Evolutionary conservation across 345 rosid species (phyloP).

Genomic region (Populus pruinosa): DNA sequence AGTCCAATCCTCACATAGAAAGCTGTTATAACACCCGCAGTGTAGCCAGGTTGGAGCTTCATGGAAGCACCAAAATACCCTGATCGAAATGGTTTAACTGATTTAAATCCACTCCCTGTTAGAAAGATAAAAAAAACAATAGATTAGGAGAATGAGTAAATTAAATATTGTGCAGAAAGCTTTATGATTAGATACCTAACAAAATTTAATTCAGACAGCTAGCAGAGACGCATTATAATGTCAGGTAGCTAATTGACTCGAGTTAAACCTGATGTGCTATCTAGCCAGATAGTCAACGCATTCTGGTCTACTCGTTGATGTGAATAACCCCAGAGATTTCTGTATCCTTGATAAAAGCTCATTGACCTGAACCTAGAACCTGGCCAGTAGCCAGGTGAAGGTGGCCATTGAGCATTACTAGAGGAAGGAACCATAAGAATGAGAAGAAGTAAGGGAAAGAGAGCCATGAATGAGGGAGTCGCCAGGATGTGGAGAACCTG

Average conservation of each 20-base stretch:
- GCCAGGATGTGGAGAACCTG: not conserved
- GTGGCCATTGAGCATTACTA: slow-evolving; percentile 61
- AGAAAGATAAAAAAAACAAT: not conserved
- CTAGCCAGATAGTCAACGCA: slow-evolving; percentile 86
- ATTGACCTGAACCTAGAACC: slow-evolving; percentile 66
- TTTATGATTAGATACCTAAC: not conserved
- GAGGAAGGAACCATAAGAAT: slow-evolving; percentile 35
- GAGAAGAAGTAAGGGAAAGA: slow-evolving; percentile 33
- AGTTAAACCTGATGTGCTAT: slow-evolving; percentile 59
- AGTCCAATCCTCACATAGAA: slow-evolving; percentile 59
- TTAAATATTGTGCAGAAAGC: not conserved
- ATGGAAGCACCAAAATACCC: slow-evolving; percentile 90
- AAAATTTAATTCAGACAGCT: not conserved
- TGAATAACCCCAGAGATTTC: slow-evolving; percentile 88
- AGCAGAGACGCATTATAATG: not conserved
- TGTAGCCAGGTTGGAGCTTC: slow-evolving; percentile 86
- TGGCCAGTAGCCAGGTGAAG: slow-evolving; percentile 95
- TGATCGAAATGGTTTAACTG: slow-evolving; percentile 76
- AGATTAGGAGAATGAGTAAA: not conserved
- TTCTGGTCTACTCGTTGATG: slow-evolving; percentile 67
- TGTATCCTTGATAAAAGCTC: slow-evolving; percentile 66
- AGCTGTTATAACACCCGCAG: slow-evolving; percentile 94
- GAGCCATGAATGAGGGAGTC: slow-evolving; percentile 24
- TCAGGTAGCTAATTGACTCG: not conserved
- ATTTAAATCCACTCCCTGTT: slow-evolving; percentile 92